Base-by-base conservation (phyloP, 2,329 filamentous ascomycete species). In the Ophiocordyceps robertsii region DNA sequence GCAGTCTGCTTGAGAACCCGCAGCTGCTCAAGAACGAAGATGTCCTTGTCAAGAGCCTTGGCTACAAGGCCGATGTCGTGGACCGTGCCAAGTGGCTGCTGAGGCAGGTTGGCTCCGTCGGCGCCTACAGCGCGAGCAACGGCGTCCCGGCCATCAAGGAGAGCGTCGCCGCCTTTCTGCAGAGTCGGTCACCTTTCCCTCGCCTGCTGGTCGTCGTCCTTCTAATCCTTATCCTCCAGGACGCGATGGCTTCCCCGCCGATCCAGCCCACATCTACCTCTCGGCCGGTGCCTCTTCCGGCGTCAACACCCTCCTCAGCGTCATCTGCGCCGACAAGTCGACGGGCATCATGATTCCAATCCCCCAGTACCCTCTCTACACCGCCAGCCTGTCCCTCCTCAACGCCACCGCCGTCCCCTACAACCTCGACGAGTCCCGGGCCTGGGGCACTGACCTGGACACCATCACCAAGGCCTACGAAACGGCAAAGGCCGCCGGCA, bases 331-430 rank as follows among this genome's bases (percentile, higher is more conserved):
- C 41, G 71, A 72, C 42, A 77, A 81, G 40, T 72, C 83, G 46
- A 83, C 83, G 6, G 92, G 92, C 46, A 77, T 98, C 43, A 79
- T 98, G 47, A 82, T 96, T 17, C 92, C 90, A 21, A 96, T 98
- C 53, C 92, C 92, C 7, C 92, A 98, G 65, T 98, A 98, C 64
- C 92, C 92, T 21, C 81, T 98, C 39, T 98, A 98, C 69, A 96
- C 90, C 9, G 92, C 92, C 24, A 92, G 89, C 1, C 76, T 98
- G 48, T 72, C 88, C 41, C 68, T 98, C 38, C 75, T 96, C 46
- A 77, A 95, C 62, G 86, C 90, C 42, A 78, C 75, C 44, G 85
- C 82, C 57, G 92, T 98, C 27, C 90, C 92, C 32, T 98, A 98
- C 70, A 84, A 87, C 65, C 79, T 98, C 40, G 84, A 96, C 53